Conservation (phyloP, 2,329 filamentous ascomycete genomes). For the Epichloe brachyelytri region DNA sequence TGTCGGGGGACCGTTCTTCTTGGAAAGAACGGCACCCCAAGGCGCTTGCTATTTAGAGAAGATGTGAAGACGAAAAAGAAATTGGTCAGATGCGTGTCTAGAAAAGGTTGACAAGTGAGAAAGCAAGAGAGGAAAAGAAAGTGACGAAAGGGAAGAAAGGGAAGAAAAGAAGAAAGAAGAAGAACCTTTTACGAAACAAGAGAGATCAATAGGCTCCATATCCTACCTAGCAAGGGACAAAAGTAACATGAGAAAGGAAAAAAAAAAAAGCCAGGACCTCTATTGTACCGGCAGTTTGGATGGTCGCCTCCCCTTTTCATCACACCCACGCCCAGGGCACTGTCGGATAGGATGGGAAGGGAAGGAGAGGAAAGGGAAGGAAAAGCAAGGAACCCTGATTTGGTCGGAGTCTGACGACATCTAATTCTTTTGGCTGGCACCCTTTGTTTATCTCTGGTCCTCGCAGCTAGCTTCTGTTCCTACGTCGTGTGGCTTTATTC, state of each 20-base stretch:
- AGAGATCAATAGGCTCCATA: not conserved
- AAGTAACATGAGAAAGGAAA: not conserved
- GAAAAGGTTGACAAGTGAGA: not conserved
- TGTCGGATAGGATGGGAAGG: too few relatives aligned
- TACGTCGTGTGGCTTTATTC: too few relatives aligned
- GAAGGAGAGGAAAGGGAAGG: too few relatives aligned
- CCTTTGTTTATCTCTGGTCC: too few relatives aligned
- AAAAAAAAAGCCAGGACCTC: too few relatives aligned
- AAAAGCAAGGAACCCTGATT: too few relatives aligned
- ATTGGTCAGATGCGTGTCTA: not conserved
- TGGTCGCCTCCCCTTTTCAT: not conserved
- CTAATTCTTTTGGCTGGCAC: too few relatives aligned
- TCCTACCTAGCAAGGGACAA: not conserved
- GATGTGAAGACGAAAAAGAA: not conserved
- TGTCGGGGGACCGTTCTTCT: not conserved
- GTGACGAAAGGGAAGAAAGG: not conserved
- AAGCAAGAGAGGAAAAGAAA: not conserved
- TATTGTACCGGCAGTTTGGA: too few relatives aligned
- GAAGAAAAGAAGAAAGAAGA: not conserved
- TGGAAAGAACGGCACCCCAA: not conserved
- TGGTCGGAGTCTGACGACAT: too few relatives aligned
- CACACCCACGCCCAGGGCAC: too few relatives aligned
- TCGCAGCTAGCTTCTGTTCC: too few relatives aligned
- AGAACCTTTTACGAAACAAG: not conserved
- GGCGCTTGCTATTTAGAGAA: not conserved